Conservation (phyloP, 1,139 yeast genomes). For the Diutina ranongensis region DNA sequence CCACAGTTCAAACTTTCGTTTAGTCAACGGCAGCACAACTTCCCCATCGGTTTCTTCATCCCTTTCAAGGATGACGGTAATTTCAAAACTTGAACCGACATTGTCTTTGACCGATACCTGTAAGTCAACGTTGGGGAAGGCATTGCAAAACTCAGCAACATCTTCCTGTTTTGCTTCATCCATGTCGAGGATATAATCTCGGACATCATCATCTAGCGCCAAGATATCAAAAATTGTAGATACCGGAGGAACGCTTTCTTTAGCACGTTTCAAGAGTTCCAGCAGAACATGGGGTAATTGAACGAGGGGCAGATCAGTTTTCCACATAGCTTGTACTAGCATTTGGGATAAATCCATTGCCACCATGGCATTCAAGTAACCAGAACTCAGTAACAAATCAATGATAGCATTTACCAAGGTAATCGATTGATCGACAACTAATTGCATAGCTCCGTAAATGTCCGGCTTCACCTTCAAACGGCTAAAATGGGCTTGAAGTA, state of each 20-base stretch:
- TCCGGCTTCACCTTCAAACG: constrained; percentile 48
- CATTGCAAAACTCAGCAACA: constrained; percentile 83
- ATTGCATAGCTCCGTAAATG: constrained; percentile 42
- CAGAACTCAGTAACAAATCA: constrained; percentile 73
- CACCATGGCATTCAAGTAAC: constrained; percentile 61
- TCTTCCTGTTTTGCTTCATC: constrained; percentile 36
- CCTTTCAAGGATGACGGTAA: constrained; percentile 48
- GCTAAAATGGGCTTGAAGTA: constrained; percentile 75
- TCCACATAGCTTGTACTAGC: constrained; percentile 85
- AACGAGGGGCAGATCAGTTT: constrained; percentile 61
- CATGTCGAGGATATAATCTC: constrained; percentile 53
- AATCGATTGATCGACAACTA: constrained; percentile 37
- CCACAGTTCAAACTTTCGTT: constrained; percentile 67
- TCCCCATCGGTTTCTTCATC: constrained; percentile 71
- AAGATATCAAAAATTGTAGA: constrained; percentile 75
- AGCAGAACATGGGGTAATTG: constrained; percentile 65
- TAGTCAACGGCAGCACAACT: constrained; percentile 49
- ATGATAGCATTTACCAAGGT: constrained; percentile 54
- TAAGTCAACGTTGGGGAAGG: constrained; percentile 78
- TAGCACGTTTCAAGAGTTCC: constrained; percentile 47
- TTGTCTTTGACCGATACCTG: constrained; percentile 11
- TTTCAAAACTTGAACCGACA: constrained; percentile 33
- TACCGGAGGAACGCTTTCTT: constrained; percentile 30
- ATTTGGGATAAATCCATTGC: constrained; percentile 88
- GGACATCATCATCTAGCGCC: constrained; percentile 71